Conservation (phyloP, 129 eudicot genomes). For the Mikania micrantha region DNA sequence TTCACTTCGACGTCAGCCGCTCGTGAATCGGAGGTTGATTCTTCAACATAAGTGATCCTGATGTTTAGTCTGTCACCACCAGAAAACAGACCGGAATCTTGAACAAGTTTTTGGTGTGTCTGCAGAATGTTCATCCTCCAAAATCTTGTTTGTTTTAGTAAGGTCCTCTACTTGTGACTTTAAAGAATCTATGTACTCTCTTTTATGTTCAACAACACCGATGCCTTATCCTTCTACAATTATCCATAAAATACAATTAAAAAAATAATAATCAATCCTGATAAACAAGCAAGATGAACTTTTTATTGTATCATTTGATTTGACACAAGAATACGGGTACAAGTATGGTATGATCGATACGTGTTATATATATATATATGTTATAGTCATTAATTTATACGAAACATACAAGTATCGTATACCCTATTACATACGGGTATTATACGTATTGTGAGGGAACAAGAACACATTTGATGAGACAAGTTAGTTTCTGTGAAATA, state of each 20-base stretch:
- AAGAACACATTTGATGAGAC: no score
- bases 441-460: no score
- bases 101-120: background rate
- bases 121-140: constrained; percentile 30
- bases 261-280: background rate
- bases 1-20: constrained; percentile 44
- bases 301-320: no score
- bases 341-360: no score
- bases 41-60: constrained; percentile 17
- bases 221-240: constrained; percentile 69
- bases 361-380: no score
- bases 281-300: no score
- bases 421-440: no score
- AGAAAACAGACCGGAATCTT: constrained; percentile 1
- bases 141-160: constrained; percentile 39
- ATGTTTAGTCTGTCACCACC: constrained; percentile 39
- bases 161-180: constrained; percentile 53
- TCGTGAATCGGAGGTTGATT: constrained; percentile 43
- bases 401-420: no score
- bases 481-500: no score
- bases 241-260: background rate
- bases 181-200: constrained; percentile 56
- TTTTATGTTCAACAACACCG: constrained; percentile 51
- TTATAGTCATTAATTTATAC: no score
- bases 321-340: no score